phyloP scores from a whole-genome alignment of 2,329 filamentous ascomycete genomes.

The Colletotrichum eleusines region DNA sequence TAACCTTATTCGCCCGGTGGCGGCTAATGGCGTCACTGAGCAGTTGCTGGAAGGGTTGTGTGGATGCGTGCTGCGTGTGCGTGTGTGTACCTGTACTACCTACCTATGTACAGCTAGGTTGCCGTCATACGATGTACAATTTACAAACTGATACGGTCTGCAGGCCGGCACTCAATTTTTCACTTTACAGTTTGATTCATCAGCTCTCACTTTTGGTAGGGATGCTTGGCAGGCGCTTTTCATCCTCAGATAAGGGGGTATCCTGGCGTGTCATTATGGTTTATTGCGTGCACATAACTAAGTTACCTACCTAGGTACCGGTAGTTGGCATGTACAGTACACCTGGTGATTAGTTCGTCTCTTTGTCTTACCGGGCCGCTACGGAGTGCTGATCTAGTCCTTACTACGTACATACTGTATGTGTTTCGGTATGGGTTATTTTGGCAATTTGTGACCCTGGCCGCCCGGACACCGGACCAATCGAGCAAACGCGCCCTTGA shows the following conservation, averaged over 20 bases:
- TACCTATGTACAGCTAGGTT: too few relatives aligned
- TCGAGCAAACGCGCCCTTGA: constrained; percentile 11
- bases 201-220: background rate
- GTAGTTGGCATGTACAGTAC: background rate
- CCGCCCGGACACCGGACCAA: background rate
- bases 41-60: background rate
- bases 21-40: constrained; percentile 34
- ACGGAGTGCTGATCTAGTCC: background rate
- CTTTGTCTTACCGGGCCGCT: background rate
- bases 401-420: too few relatives aligned
- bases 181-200: background rate
- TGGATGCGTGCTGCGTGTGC: too few relatives aligned
- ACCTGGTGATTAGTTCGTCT: constrained; percentile 16
- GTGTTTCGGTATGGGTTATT: background rate
- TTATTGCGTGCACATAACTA: too few relatives aligned
- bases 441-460: background rate
- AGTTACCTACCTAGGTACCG: too few relatives aligned
- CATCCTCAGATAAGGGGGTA: background rate
- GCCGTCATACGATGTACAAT: too few relatives aligned
- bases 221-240: too few relatives aligned
- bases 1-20: constrained; percentile 26
- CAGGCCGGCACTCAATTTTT: constrained; percentile 8
- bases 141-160: constrained; percentile 16
- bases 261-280: constrained; percentile 12
- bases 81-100: too few relatives aligned